Base-by-base conservation (phyloP, 176 grass and related monocot genomes). In the Rhipidocladum racemiflorum region DNA sequence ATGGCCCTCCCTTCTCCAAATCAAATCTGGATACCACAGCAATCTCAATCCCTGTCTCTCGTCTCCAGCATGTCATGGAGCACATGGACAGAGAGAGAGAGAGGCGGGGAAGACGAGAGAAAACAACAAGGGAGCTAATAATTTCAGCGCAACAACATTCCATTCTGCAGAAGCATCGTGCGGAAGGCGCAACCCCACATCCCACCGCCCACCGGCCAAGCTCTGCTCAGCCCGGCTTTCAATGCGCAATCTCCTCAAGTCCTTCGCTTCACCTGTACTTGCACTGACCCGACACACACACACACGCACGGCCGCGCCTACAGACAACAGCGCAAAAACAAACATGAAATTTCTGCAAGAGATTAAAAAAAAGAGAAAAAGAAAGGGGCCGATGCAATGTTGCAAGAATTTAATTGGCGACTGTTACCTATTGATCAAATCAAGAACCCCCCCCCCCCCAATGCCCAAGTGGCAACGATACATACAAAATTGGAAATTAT, bases 91-190 rank as follows among this genome's bases (percentile, higher is more conserved):
- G 35, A 32, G 32, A 32, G 32, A 35, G 32, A 9, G 35, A 11
- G 67, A 6, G 17, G 48, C 49, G 12, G 32, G 4, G 25, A 12
- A 21, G 46, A 55, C 23, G 18, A 23, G 38, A 21, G 2, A 43
- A 28, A 35, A 68, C 17, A 61, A 61, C 12, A 28, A 28, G 27
- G 59, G 60, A 15, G 23, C 24, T 30, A 65, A 78, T 43, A 64
- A 70, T 43, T 53, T 60, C 38, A 20, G 21, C 59, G 17, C 75
- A 59, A 72, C 89, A 85, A 91, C 89, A 91, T 91, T 91, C 89
- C 81, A 85, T 78, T 82, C 77, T 88, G 89, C 85, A 77, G 82
- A 85, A 81, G 79, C 51, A 79, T 59, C 75, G 64, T 75, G 69
- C 85, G 46, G 23, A 67, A 18, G 32, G 36, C 29, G 78, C 61